These are phyloP conservation scores for Ilyonectria sp. DNA, from an alignment of 2,329 filamentous ascomycete genomes.

Conservation along the genomic window DNA sequence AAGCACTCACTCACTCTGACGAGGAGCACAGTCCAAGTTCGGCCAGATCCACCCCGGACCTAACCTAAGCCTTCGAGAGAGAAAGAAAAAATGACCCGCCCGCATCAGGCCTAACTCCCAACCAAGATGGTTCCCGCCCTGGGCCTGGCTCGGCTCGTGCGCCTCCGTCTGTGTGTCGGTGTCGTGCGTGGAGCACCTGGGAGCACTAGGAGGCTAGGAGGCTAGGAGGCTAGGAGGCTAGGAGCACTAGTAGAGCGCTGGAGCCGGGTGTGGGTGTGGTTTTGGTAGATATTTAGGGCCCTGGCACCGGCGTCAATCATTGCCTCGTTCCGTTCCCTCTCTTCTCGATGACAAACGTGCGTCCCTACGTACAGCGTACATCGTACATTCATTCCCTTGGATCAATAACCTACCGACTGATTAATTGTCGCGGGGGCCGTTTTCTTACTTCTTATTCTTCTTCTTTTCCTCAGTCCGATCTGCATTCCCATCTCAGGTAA, in stretches of 20 bases:
- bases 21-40: background rate
- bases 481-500: background rate
- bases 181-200: constrained; percentile 20
- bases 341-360: background rate
- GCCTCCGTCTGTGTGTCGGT: constrained; percentile 8
- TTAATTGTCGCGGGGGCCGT: background rate
- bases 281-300: constrained; percentile 25
- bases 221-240: background rate
- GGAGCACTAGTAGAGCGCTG: background rate
- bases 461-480: background rate
- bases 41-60: constrained; percentile 23
- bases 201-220: no score
- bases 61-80: background rate
- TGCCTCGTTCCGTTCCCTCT: background rate
- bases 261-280: background rate
- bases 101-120: background rate
- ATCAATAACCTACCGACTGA: background rate
- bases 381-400: background rate
- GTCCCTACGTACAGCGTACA: background rate
- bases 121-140: constrained; percentile 26
- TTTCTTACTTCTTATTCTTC: background rate
- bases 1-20: background rate
- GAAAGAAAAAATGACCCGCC: background rate
- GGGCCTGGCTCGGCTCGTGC: constrained; percentile 27
- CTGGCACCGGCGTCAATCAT: constrained; percentile 19